Conservation (phyloP, 176 grass and related monocot genomes). For the Ananas comosus region DNA sequence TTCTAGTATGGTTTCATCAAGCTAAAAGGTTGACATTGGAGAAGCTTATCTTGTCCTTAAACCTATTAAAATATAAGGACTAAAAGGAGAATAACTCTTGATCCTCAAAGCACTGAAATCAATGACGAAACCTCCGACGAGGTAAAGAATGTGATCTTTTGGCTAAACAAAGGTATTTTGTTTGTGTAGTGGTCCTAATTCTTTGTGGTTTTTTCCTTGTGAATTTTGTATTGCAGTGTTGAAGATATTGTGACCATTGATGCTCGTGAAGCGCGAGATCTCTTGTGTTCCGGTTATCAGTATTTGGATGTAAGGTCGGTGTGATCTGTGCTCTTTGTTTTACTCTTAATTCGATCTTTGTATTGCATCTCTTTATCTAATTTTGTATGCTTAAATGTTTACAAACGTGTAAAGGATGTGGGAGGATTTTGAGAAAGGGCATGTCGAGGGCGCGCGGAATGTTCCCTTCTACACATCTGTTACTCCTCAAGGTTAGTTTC, state of each 20-base stretch:
- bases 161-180: too few species aligned
- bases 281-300: slow-evolving; percentile 7
- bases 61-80: too few species aligned
- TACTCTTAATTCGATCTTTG: background rate
- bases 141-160: too few species aligned
- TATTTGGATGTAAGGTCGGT: slow-evolving; percentile 19
- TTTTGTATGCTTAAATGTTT: background rate
- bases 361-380: background rate
- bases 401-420: slow-evolving; percentile 16
- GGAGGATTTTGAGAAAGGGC: slow-evolving; percentile 29
- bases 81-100: too few species aligned
- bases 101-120: too few species aligned
- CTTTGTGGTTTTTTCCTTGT: background rate
- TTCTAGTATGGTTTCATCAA: too few species aligned
- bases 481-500: slow-evolving; percentile 21
- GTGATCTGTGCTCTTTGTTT: background rate
- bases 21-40: too few species aligned
- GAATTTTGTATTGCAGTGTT: background rate
- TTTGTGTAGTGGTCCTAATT: background rate
- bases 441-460: slow-evolving; percentile 34
- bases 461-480: slow-evolving; percentile 43
- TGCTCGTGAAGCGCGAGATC: slow-evolving; percentile 9
- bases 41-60: too few species aligned
- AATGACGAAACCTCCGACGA: too few species aligned
- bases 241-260: slow-evolving; percentile 6